These are phyloP conservation scores for Syzygium grande DNA, from an alignment of 345 rosid genomes.

Conservation along the genomic window DNA sequence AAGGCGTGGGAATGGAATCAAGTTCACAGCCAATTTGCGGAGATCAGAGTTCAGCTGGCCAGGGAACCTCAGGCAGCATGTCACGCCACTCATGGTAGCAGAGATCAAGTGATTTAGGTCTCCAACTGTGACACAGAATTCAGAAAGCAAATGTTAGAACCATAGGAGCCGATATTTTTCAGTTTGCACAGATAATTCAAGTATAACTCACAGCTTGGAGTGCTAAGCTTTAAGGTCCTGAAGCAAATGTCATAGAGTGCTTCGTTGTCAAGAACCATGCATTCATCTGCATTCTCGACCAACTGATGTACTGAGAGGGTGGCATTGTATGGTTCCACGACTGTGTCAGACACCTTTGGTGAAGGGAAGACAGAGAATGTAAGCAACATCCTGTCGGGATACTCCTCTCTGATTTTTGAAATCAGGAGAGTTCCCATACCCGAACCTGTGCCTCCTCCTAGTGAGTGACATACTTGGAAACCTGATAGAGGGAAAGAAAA, in stretches of 20 bases:
- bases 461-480: constrained; percentile 94
- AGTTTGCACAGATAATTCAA: not conserved
- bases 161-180: not conserved
- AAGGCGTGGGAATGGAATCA: constrained; percentile 95
- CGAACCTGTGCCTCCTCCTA: constrained; percentile 97
- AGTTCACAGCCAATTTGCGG: constrained; percentile 86
- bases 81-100: constrained; percentile 94
- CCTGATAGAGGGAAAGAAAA: constrained; percentile 29
- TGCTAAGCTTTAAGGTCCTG: constrained; percentile 94
- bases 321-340: constrained; percentile 97
- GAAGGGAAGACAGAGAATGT: constrained; percentile 98
- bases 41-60: constrained; percentile 96
- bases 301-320: constrained; percentile 97
- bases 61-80: constrained; percentile 95
- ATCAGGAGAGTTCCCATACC: constrained; percentile 96
- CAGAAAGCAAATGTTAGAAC: not conserved
- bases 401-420: constrained; percentile 94
- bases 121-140: constrained; percentile 51
- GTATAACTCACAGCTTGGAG: constrained; percentile 78
- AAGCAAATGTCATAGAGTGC: constrained; percentile 98
- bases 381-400: constrained; percentile 97
- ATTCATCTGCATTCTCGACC: constrained; percentile 94
- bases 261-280: constrained; percentile 97
- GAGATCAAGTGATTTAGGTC: constrained; percentile 95
- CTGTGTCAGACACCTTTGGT: constrained; percentile 96